Percentiles rank a stretch among this genome's conserved stretches.
Evolutionary conservation across 2,329 filamentous ascomycete species (phyloP).

Genomic region (Anisogramma anomala): DNA sequence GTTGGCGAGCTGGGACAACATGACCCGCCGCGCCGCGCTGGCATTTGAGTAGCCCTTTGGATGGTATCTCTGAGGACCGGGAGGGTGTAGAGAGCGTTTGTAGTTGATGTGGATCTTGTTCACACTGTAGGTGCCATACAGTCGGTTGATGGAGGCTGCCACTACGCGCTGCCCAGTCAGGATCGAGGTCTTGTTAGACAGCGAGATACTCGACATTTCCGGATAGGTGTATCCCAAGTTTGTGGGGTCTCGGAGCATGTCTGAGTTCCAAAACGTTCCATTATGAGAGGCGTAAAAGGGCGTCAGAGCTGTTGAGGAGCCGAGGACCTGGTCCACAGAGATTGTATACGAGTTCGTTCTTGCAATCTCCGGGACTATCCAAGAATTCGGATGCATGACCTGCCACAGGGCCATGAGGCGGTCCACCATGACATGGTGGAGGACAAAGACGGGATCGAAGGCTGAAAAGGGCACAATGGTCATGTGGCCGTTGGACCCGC

Average conservation of each 20-base stretch:
- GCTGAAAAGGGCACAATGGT: constrained; percentile 59
- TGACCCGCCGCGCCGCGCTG: not conserved
- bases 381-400: constrained; percentile 55
- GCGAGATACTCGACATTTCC: constrained; percentile 37
- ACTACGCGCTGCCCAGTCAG: constrained; percentile 31
- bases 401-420: constrained; percentile 70
- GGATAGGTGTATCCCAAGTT: constrained; percentile 66
- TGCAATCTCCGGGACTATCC: constrained; percentile 45
- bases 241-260: constrained; percentile 44
- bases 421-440: constrained; percentile 69
- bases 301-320: constrained; percentile 45
- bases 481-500: constrained; percentile 53
- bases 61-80: not conserved
- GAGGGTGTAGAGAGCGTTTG: constrained; percentile 6
- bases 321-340: constrained; percentile 39
- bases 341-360: constrained; percentile 51
- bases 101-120: constrained; percentile 21
- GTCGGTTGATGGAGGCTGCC: constrained; percentile 42
- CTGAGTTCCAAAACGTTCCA: constrained; percentile 58
- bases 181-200: constrained; percentile 25
- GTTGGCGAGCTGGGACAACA: constrained; percentile 19
- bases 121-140: constrained; percentile 43
- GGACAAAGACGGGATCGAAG: constrained; percentile 70
- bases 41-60: not conserved
- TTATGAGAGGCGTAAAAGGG: constrained; percentile 52